Evolutionary conservation across 2,329 filamentous ascomycete genomes (phyloP).

Genomic region (Hymenoscyphus fructigenus): DNA sequence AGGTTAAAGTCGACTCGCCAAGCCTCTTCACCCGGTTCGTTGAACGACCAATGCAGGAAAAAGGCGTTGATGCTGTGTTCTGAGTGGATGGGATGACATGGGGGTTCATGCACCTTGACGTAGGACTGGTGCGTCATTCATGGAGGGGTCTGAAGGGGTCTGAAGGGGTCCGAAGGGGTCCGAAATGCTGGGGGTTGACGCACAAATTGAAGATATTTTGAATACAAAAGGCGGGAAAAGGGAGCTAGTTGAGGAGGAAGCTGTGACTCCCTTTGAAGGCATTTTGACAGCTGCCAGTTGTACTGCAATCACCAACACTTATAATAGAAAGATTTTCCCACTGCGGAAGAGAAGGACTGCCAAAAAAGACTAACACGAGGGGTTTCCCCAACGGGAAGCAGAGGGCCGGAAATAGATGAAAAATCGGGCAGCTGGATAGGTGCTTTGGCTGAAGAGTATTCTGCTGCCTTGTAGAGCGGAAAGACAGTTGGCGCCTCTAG

Average conservation of each 20-base stretch:
- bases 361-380: too few species aligned
- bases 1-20: neutral
- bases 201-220: neutral
- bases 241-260: neutral
- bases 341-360: neutral
- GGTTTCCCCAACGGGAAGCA: neutral
- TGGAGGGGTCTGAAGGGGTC: neutral
- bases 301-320: neutral
- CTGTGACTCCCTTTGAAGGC: too few species aligned
- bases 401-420: neutral
- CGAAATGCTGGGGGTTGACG: neutral
- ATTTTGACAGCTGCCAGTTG: too few species aligned
- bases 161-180: too few species aligned
- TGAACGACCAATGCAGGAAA: neutral
- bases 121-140: neutral
- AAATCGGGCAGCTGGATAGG: too few species aligned
- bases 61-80: neutral
- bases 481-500: neutral
- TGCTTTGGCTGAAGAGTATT: neutral
- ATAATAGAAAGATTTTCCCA: neutral
- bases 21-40: neutral
- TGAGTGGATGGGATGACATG: neutral
- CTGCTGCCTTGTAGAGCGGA: neutral
- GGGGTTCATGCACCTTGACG: neutral
- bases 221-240: neutral